phyloP scores from a whole-genome alignment of 1,139 yeast species.

The Magnusiomyces tetraspermus region DNA sequence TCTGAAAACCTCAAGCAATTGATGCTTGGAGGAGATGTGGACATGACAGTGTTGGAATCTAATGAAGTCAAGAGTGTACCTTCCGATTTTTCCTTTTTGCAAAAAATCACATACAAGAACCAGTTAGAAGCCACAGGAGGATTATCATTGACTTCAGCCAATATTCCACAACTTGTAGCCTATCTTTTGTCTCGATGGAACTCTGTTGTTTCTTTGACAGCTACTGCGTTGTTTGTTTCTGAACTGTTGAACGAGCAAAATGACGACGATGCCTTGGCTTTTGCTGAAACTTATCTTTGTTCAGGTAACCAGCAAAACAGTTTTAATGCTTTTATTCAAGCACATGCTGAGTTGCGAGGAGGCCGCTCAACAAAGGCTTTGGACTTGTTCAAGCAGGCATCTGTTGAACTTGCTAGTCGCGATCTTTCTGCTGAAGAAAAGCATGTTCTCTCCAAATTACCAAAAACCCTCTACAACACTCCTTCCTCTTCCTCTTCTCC shows the following conservation, averaged over 20 bases:
- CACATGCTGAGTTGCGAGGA: constrained; percentile 16
- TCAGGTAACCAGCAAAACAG: constrained; percentile 10
- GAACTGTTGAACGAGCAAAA: constrained; percentile 4
- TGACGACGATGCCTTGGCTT: neutral
- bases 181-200: neutral
- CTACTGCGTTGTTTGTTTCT: constrained; percentile 5
- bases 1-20: neutral
- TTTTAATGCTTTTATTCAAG: constrained; percentile 22
- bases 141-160: neutral
- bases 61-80: neutral
- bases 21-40: neutral
- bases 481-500: no score
- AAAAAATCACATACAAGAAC: neutral
- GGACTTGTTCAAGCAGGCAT: constrained; percentile 16
- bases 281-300: constrained; percentile 15
- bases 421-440: constrained; percentile 9
- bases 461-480: neutral
- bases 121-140: neutral
- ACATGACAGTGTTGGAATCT: neutral
- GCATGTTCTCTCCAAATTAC: constrained; percentile 10
- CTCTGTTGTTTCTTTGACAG: neutral
- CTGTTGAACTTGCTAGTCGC: constrained; percentile 16
- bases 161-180: neutral
- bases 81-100: neutral
- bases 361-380: constrained; percentile 16